phyloP scores from a whole-genome alignment of 352 stramenopile genomes.

The Phytophthora ohioensis region DNA sequence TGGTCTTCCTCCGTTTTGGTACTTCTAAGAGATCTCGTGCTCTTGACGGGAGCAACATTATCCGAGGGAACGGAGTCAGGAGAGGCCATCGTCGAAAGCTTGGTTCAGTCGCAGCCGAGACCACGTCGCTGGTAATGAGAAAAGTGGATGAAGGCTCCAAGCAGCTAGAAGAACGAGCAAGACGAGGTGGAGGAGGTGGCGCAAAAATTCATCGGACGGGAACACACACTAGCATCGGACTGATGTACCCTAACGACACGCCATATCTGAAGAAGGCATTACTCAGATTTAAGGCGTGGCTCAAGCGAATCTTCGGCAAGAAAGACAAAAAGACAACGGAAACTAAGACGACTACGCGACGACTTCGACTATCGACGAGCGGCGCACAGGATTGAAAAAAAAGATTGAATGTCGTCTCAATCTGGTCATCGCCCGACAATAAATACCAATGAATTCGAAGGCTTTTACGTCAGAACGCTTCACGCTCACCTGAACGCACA shows the following conservation, averaged over 20 bases:
- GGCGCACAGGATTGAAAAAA: neutral
- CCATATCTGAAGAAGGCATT: slow-evolving; percentile 10
- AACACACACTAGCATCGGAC: slow-evolving; percentile 10
- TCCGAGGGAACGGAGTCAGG: too few relatives aligned
- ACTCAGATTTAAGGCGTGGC: neutral
- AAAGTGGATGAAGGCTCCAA: neutral
- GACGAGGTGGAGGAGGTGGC: neutral
- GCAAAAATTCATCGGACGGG: neutral
- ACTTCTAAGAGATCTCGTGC: too few relatives aligned
- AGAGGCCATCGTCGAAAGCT: too few relatives aligned
- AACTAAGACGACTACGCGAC: neutral
- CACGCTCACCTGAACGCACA: too few relatives aligned
- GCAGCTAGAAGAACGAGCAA: slow-evolving; percentile 13
- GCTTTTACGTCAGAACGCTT: too few relatives aligned
- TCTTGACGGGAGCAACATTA: too few relatives aligned
- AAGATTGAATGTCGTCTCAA: too few relatives aligned
- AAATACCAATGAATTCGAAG: too few relatives aligned
- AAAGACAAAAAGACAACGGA: slow-evolving; percentile 1
- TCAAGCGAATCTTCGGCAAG: neutral
- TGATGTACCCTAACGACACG: slow-evolving; percentile 22
- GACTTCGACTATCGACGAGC: slow-evolving; percentile 3
- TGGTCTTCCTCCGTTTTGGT: too few relatives aligned
- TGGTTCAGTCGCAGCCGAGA: too few relatives aligned
- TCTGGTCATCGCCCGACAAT: neutral
- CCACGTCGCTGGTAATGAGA: too few relatives aligned